Base-by-base conservation (phyloP, 805 yeast genomes). In the Candida anglica region DNA sequence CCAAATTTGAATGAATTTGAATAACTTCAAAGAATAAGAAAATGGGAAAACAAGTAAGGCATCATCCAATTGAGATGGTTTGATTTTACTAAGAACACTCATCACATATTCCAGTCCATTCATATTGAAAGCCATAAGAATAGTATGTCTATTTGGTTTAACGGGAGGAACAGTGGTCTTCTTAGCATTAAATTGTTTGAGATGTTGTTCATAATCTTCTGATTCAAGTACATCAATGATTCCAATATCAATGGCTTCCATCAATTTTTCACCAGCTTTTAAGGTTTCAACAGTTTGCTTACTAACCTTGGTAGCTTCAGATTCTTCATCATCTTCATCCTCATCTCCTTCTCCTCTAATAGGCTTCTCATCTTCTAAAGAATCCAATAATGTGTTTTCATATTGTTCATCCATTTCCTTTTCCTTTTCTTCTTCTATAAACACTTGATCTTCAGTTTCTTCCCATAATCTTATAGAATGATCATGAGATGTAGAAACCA, bases 351-450 rank as follows among this genome's bases (percentile, higher is more conserved):
- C 71, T 16, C 51, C 63, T 21, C 28, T 21, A 10, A 49, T 44
- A 23, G 60, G 54, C 17, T 62, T 63, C 11, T 66, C 79, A 25
- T 71, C 76, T 49, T 86, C 95, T 28, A 87, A 60, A 4, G 89
- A 78, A 11, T 74, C 77, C 32, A 88, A 67, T 28, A 93, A 65
- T 6, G 82, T 84, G n/a, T 76, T 72, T 53, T 93, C 98, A 52
- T 89, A 87, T 37, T 81, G 64, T 57, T 89, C 96, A 56, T 93
- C 98, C 75, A 88, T 70, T 58, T 93, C 98, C 58, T 83, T 86
- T 56, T 93, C 99, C 38, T 93, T 73, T 63, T 93, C 98, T 68
- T 93, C 99, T 58, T 93, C 97, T 40, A 93, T 62, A 55, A 93
- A 93, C n/a, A 93, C 93, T 47, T 91, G 89, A 56, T 93, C 98